Evolutionary conservation across 306 rosid genomes (phyloP), one percentile per base, ranked within the genome.

Genomic region (Carpinus viminea): DNA sequence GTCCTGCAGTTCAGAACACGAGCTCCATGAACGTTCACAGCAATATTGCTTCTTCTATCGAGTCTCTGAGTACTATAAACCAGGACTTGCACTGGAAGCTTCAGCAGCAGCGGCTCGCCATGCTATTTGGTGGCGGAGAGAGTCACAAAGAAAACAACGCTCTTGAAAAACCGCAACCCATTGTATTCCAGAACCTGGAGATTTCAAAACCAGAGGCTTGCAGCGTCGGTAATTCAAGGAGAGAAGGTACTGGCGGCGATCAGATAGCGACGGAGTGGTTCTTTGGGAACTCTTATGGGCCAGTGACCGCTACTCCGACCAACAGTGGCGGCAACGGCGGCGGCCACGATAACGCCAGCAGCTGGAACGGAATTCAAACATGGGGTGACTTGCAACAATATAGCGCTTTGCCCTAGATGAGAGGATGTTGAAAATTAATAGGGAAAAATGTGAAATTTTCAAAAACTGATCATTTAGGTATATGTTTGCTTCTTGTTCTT

Each of bases 51-150:
- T 84, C 98, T 69, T 89, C 96, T 0, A 92, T 94, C 56, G 98
- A 95, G 68, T 95, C 98, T 1, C 82, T 95, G 85, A 95, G 98
- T 69, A 91, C 91, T 12, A 84, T 95, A 34, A 95, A 95, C 86
- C 98, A 92, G 81, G 97, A 95, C 89, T 91, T 95, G 82, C 98
- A 95, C 90, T 91, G 93, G 95, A 95, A 90, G 80, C 74, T 95
- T 7, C 98, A 95, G 81, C 98, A 95, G 80, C 98, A 91, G 77
- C 68, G 98, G 31, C 83, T 95, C 28, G 81, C 95, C n/a, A 80
- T 76, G 93, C 62, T 94, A 34, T 87, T 89, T 51, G 92, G 91
- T 51, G 92, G 91, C 12, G 87, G 79, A 2, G 87, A 84, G 13
- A 73, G 41, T 50, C 84, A 74, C 21, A 87, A 78, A 68, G 85